A percentile compares a stretch with the other conserved stretches of the same genome.
Evolutionary conservation across 768 basidiomycete species (phyloP).

Genomic region (Termitomyces sp.): DNA sequence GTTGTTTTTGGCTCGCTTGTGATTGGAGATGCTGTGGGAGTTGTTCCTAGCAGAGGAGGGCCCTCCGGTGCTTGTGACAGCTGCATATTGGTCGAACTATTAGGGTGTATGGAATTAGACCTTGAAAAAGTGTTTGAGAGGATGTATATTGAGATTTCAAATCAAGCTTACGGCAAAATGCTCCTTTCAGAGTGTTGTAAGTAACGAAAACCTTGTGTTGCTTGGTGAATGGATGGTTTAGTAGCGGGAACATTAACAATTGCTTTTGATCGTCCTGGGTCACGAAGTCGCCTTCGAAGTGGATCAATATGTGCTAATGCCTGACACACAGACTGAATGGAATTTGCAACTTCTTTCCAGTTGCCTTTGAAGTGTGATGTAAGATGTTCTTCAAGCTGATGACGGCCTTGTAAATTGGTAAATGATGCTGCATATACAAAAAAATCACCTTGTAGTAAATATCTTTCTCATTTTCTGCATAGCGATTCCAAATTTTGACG

Average conservation of each 20-base stretch:
- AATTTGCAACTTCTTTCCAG: neutral
- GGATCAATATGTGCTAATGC: neutral
- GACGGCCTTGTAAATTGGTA: neutral
- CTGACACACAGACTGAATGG: neutral
- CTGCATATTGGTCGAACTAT: no score
- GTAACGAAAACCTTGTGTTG: neutral
- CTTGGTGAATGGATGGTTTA: neutral
- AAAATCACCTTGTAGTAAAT: neutral
- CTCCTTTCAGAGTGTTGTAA: no score
- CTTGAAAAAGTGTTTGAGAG: no score
- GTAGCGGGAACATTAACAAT: neutral
- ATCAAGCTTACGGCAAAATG: no score
- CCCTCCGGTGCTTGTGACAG: no score
- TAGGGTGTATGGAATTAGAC: no score
- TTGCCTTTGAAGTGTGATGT: neutral
- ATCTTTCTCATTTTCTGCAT: neutral
- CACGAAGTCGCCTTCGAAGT: neutral
- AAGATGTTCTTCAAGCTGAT: neutral
- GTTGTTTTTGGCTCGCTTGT: no score
- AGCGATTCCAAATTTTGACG: neutral
- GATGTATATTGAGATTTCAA: no score
- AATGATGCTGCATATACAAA: neutral
- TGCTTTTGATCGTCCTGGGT: neutral
- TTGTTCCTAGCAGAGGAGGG: no score
- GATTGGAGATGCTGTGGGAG: no score